Evolutionary conservation across 2,329 filamentous ascomycete genomes (phyloP).

Genomic region (Exophiala phaeomuriformis): DNA sequence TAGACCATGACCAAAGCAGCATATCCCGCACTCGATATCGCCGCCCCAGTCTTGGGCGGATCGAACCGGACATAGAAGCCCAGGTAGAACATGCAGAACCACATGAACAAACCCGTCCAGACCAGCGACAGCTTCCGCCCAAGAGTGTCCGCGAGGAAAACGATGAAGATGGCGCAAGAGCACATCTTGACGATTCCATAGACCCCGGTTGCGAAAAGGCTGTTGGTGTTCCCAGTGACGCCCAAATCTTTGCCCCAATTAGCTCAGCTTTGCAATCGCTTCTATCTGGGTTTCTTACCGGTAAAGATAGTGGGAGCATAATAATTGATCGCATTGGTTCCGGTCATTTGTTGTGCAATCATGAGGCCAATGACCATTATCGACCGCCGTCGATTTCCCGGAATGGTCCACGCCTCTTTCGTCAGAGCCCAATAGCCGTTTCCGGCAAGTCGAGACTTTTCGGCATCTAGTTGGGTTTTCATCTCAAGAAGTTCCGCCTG

Average conservation of each 20-base stretch:
- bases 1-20: conserved; percentile 65
- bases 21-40: conserved; percentile 60
- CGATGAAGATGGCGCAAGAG: conserved; percentile 56
- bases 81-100: conserved; percentile 59
- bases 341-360: conserved; percentile 49
- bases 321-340: conserved; percentile 56
- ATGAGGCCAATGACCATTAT: conserved; percentile 50
- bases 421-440: conserved; percentile 50
- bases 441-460: conserved; percentile 51
- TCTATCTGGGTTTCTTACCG: too few relatives aligned
- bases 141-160: conserved; percentile 62
- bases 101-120: conserved; percentile 59
- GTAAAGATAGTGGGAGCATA: conserved; percentile 64
- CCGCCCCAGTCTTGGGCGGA: conserved; percentile 47
- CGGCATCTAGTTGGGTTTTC: conserved; percentile 54
- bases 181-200: conserved; percentile 66
- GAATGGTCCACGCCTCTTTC: conserved; percentile 57
- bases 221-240: conserved; percentile 49
- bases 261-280: too few relatives aligned
- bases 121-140: conserved; percentile 57
- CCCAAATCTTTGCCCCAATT: conserved; percentile 45
- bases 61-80: conserved; percentile 61
- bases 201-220: conserved; percentile 65
- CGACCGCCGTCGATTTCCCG: conserved; percentile 47
- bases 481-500: conserved; percentile 56